Percentiles rank a stretch among this genome's conserved stretches.
Conservation (phyloP, 2,329 filamentous ascomycete species). For the Periconia sp. region DNA sequence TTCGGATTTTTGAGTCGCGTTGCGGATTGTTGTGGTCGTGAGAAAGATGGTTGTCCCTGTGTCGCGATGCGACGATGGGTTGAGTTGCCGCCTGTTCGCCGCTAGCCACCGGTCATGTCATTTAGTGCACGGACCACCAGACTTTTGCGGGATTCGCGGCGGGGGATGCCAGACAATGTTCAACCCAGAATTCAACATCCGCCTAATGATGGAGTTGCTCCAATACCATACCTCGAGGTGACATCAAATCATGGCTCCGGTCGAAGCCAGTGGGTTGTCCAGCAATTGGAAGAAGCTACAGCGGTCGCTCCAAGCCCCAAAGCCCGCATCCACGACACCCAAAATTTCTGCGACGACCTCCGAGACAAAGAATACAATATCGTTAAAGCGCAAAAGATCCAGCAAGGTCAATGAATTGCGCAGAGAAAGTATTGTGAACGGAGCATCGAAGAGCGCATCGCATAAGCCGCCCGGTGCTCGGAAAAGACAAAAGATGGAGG, state of each 20-base stretch:
- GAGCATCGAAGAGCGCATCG: slow-evolving; percentile 27
- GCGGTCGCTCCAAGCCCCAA: slow-evolving; percentile 55
- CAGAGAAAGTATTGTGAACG: slow-evolving; percentile 39
- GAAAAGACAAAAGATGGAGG: slow-evolving; percentile 48
- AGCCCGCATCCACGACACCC: slow-evolving; percentile 35
- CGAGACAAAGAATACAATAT: slow-evolving; percentile 25
- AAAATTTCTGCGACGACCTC: slow-evolving; percentile 27
- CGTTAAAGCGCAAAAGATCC: slow-evolving; percentile 44
- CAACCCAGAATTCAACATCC: slow-evolving; percentile 19
- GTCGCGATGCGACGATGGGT: slow-evolving; percentile 26
- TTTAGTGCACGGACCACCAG: slow-evolving; percentile 13
- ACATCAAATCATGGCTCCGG: slow-evolving; percentile 44
- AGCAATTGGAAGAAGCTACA: slow-evolving; percentile 82
- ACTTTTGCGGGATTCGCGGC: slow-evolving; percentile 19
- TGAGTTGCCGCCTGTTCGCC: slow-evolving; percentile 29
- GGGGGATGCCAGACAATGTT: slow-evolving; percentile 4
- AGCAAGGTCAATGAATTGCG: slow-evolving; percentile 25
- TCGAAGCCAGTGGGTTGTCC: slow-evolving; percentile 51
- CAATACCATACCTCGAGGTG: too few species aligned
- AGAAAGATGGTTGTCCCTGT: slow-evolving; percentile 24
- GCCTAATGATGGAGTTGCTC: too few species aligned
- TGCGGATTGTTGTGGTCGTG: slow-evolving; percentile 38
- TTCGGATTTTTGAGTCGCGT: slow-evolving; percentile 28
- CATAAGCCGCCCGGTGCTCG: slow-evolving; percentile 27
- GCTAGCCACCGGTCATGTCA: too few species aligned